phyloP scores from a whole-genome alignment of 805 yeast species.

The Wickerhamomyces bovis region DNA sequence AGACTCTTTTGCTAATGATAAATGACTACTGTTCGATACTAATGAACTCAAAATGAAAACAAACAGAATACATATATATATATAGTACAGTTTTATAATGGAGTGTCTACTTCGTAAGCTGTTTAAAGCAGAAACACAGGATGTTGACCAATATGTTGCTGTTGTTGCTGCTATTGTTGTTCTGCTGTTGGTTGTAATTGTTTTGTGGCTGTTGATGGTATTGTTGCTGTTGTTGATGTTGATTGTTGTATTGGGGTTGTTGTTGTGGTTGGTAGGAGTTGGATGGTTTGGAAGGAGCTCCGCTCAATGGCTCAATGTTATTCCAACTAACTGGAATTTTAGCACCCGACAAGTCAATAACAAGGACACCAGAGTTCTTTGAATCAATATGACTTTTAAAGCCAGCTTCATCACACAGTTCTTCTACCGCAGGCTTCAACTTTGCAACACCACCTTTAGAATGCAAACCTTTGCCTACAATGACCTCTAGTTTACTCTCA shows the following conservation, averaged over 20 bases:
- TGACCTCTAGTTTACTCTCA: conserved; percentile 65
- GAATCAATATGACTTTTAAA: conserved; percentile 57
- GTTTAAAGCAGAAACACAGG: conserved; percentile 31
- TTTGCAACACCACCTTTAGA: conserved; percentile 79
- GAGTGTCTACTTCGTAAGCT: conserved; percentile 11
- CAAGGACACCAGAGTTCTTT: conserved; percentile 74
- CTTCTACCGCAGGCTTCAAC: conserved; percentile 83
- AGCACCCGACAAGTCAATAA: conserved; percentile 55
- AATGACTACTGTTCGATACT: not conserved
- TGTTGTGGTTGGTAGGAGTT: conserved; percentile 28
- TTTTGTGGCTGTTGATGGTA: conserved; percentile 14
- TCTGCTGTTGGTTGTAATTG: conserved; percentile 12
- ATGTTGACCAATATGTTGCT: conserved; percentile 23
- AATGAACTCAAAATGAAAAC: not conserved
- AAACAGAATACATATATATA: not conserved
- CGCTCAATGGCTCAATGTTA: conserved; percentile 7
- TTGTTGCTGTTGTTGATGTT: conserved; percentile 14
- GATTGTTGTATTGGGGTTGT: conserved; percentile 24
- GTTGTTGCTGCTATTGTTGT: conserved; percentile 10
- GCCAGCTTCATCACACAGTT: conserved; percentile 60
- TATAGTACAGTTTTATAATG: not conserved
- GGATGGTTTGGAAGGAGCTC: conserved; percentile 22
- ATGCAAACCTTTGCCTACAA: conserved; percentile 91
- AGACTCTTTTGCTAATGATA: not conserved
- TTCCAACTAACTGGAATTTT: conserved; percentile 36